Evolutionary conservation across 192 early-diverging fungal genomes (phyloP).

Genomic region (Backusella tarrabulga): DNA sequence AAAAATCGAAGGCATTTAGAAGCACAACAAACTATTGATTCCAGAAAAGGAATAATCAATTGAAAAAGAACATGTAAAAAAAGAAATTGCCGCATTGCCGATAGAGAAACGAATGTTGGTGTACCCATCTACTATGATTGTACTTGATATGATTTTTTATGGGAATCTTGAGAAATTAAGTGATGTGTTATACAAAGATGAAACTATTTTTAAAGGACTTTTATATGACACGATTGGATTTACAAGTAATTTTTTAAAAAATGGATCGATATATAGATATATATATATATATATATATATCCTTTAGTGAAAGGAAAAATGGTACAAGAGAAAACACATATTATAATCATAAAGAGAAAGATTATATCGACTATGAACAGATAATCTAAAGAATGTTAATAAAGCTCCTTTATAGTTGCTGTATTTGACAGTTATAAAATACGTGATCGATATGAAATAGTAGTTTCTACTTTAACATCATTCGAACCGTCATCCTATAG

Average conservation of each 20-base stretch:
- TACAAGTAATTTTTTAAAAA: background rate
- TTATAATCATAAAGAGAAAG: background rate
- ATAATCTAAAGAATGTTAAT: background rate
- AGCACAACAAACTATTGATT: background rate
- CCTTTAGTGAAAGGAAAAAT: background rate
- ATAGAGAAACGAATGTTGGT: background rate
- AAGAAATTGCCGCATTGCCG: background rate
- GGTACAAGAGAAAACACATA: background rate
- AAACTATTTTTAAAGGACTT: background rate
- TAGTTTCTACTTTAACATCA: background rate
- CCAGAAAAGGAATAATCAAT: background rate
- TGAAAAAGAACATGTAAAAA: background rate
- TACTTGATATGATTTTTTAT: background rate
- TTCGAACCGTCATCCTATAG: background rate
- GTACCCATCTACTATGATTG: background rate
- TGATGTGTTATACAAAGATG: background rate
- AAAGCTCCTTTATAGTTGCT: background rate
- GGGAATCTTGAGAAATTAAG: background rate
- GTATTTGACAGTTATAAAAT: background rate
- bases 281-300: background rate
- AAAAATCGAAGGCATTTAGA: constrained; percentile 66
- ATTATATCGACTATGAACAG: background rate
- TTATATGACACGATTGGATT: background rate
- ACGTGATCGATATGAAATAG: background rate
- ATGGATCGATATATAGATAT: background rate